Evolutionary conservation across 2,329 filamentous ascomycete species (phyloP), one percentile per base, ranked within the genome.

Genomic region (Nigrospora sphaerica): DNA sequence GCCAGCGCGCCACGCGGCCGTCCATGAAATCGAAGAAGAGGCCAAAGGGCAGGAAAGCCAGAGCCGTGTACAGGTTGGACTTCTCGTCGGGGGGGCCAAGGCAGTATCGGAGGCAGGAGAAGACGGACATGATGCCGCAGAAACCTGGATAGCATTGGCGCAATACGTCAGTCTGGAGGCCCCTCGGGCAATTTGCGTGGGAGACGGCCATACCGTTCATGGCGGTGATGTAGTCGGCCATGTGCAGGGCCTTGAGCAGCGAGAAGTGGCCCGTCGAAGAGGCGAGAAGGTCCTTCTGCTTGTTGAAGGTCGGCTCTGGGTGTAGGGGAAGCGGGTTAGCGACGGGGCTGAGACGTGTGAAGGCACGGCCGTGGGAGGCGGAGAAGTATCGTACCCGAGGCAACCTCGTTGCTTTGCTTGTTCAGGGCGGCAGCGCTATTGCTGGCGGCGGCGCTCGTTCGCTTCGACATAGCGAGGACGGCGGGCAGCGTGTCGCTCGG

Each of bases 11-110:
- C 46, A 98, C 91, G 64, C 91, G 93, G 62, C 93, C 93, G 66
- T 98, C 93, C 77, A 97, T 89, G 63, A 95, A 95, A 68, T 98
- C 93, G 66, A 97, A 97, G 73, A 97, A 96, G 12, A 97, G 74
- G 6, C 90, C 91, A 49, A 96, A 88, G 1, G 92, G 92, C 67
- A 97, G 86, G 67, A 96, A 88, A 5, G 74, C 80, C 42, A 98
- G 80, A 2, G 93, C 91, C 32, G 84, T 71, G 79, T 88, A 97
- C 46, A 96, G 72, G 57, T 89, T 85, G 44, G 73, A 73, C 56
- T 81, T 73, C 46, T 85, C 72, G 49, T 75, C 63, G 10, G 85
- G 77, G 53, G 85, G 80, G 52, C 83, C 84, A 52, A 95, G 78
- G 67, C 87, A 93, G 76, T 97, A 97, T 55, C 90, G 88, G 71